These are phyloP conservation scores for Aureobasidium vineae DNA, from an alignment of 2,329 filamentous ascomycete species.

Conservation along the genomic window DNA sequence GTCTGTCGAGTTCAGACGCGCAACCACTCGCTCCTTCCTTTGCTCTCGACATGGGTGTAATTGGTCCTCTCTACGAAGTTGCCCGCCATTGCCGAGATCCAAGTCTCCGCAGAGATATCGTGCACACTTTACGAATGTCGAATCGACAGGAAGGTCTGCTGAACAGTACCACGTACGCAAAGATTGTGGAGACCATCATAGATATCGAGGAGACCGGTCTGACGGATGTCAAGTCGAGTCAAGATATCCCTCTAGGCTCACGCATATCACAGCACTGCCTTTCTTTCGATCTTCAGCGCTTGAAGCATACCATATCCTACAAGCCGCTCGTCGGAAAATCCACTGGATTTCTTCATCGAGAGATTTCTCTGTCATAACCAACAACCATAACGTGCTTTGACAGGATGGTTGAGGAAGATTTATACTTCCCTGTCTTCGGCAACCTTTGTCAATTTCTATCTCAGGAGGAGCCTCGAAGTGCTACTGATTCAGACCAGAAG, in stretches of 20 bases:
- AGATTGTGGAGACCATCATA: slow-evolving; percentile 36
- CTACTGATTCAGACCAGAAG: too few species aligned
- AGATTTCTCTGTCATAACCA: neutral
- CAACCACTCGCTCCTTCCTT: slow-evolving; percentile 25
- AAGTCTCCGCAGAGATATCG: slow-evolving; percentile 30
- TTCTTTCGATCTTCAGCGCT: neutral
- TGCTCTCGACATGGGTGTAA: slow-evolving; percentile 35
- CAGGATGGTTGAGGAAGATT: too few species aligned
- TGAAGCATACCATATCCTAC: slow-evolving; percentile 1
- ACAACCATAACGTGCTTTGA: too few species aligned
- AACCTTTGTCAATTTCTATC: too few species aligned
- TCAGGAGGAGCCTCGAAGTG: too few species aligned
- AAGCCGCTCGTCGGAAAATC: neutral
- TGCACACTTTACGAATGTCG: slow-evolving; percentile 28
- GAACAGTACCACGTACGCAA: slow-evolving; percentile 29
- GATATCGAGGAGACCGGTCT: slow-evolving; percentile 33
- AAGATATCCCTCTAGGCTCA: neutral
- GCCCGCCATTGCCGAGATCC: slow-evolving; percentile 33
- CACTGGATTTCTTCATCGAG: neutral
- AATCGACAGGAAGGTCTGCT: slow-evolving; percentile 32
- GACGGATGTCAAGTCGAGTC: neutral
- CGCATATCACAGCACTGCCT: slow-evolving; percentile 7
- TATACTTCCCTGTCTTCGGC: too few species aligned
- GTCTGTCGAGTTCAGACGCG: neutral
- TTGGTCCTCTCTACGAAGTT: slow-evolving; percentile 33